phyloP scores from a whole-genome alignment of 2,329 filamentous ascomycete genomes.

The Exserohilum turcica region DNA sequence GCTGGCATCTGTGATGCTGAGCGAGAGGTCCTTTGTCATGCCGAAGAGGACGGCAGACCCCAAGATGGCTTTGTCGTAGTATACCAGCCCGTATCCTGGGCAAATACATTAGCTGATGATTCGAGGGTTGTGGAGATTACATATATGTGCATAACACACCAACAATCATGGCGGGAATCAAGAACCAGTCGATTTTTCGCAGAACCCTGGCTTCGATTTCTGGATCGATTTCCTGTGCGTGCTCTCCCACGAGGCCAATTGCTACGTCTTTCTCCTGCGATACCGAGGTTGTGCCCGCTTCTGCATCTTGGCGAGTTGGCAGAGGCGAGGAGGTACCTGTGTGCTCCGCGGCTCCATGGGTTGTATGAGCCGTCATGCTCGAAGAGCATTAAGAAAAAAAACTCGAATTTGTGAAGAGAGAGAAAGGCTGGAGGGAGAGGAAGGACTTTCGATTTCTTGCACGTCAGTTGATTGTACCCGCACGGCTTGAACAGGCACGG shows the following conservation, averaged over 20 bases:
- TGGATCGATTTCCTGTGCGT: conserved; percentile 60
- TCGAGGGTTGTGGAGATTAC: background rate
- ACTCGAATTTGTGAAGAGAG: background rate
- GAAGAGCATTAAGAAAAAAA: background rate
- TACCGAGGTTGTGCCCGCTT: conserved; percentile 22
- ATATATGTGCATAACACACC: conserved; percentile 27
- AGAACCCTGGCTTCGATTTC: conserved; percentile 61
- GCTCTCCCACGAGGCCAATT: conserved; percentile 64
- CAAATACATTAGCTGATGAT: background rate
- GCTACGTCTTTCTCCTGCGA: conserved; percentile 60
- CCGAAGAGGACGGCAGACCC: conserved; percentile 75
- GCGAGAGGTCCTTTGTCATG: conserved; percentile 71
- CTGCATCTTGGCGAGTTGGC: conserved; percentile 12
- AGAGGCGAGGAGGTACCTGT: conserved; percentile 12
- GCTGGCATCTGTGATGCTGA: conserved; percentile 60
- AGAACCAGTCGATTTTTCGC: conserved; percentile 68
- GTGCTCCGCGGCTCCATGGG: conserved; percentile 21
- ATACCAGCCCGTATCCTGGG: conserved; percentile 67
- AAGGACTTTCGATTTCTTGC: background rate
- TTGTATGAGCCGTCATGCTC: conserved; percentile 4
- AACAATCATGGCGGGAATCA: conserved; percentile 68
- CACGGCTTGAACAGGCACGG: conserved; percentile 18
- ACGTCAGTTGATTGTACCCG: conserved; percentile 17
- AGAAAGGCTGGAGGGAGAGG: background rate
- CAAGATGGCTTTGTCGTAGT: conserved; percentile 77